A percentile compares a stretch with the other conserved stretches of the same genome.
Conservation (phyloP, 2,329 filamentous ascomycete genomes). For the Cordyceps cateniannulata region DNA sequence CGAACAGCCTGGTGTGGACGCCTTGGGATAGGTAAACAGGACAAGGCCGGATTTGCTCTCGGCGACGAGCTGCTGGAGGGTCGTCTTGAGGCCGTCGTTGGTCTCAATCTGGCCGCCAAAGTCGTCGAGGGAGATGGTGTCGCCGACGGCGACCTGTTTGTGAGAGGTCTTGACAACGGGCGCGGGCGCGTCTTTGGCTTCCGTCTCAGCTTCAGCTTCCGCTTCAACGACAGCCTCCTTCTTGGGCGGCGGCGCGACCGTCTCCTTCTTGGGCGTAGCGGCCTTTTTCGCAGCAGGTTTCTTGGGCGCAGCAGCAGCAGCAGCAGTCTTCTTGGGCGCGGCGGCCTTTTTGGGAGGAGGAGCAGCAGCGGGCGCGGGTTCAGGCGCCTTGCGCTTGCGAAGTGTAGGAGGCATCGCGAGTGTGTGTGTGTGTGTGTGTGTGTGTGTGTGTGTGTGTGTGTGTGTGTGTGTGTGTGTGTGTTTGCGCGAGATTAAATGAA, state of each 20-base stretch:
- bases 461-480: not conserved
- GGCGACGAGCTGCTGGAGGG: slow-evolving; percentile 72
- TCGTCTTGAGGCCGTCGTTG: slow-evolving; percentile 75
- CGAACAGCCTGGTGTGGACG: slow-evolving; percentile 91
- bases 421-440: not conserved
- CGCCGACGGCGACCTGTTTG: slow-evolving; percentile 46
- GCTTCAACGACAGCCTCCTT: not conserved
- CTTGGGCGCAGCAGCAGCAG: slow-evolving; percentile 24
- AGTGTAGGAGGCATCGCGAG: slow-evolving; percentile 49
- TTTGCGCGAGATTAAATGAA: slow-evolving; percentile 1
- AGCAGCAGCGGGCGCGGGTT: slow-evolving; percentile 36
- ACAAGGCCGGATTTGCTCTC: slow-evolving; percentile 82
- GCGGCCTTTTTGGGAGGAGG: slow-evolving; percentile 35
- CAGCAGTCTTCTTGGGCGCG: slow-evolving; percentile 32
- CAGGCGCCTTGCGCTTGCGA: slow-evolving; percentile 55
- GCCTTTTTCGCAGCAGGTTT: slow-evolving; percentile 21
- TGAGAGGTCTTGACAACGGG: slow-evolving; percentile 16
- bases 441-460: not conserved
- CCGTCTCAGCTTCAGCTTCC: not conserved
- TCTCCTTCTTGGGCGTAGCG: not conserved
- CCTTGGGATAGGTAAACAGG: slow-evolving; percentile 92
- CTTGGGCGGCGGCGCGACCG: not conserved
- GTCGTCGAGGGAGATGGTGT: slow-evolving; percentile 44
- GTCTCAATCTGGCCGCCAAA: slow-evolving; percentile 73
- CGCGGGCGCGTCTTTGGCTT: not conserved